Evolutionary conservation across 2,329 filamentous ascomycete species (phyloP).

Genomic region (Ceratocystis ficicola): DNA sequence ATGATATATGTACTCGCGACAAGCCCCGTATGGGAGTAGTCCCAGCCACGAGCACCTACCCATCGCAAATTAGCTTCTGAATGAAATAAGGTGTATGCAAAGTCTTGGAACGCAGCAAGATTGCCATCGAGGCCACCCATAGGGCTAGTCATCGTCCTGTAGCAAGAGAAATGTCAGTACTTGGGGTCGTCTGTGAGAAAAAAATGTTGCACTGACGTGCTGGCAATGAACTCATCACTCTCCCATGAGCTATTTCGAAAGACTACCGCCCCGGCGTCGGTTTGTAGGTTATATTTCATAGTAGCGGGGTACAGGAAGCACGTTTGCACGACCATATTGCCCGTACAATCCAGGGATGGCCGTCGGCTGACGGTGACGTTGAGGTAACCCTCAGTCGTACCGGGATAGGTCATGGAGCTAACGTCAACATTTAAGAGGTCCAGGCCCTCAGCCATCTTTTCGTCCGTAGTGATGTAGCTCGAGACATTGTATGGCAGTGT

Average conservation of each 20-base stretch:
- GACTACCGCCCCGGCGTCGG: slow-evolving; percentile 10
- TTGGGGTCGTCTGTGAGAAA: too few species aligned
- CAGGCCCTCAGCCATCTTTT: slow-evolving; percentile 8
- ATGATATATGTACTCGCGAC: slow-evolving; percentile 20
- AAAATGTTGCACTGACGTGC: slow-evolving; percentile 9
- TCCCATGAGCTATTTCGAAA: slow-evolving; percentile 20
- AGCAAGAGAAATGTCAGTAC: neutral
- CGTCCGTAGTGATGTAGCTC: neutral
- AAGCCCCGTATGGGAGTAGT: slow-evolving; percentile 17
- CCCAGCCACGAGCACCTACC: slow-evolving; percentile 20
- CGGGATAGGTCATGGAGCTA: neutral
- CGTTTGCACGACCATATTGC: slow-evolving; percentile 17
- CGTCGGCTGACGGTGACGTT: slow-evolving; percentile 20
- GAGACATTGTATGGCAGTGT: slow-evolving; percentile 13
- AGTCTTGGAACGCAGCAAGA: slow-evolving; percentile 20
- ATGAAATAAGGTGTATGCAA: slow-evolving; percentile 17
- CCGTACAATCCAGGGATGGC: slow-evolving; percentile 17
- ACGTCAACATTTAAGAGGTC: slow-evolving; percentile 12
- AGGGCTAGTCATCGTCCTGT: slow-evolving; percentile 11
- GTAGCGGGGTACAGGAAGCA: slow-evolving; percentile 20
- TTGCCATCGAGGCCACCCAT: slow-evolving; percentile 19
- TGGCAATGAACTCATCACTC: slow-evolving; percentile 14
- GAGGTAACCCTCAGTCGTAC: slow-evolving; percentile 17
- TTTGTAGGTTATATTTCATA: slow-evolving; percentile 18
- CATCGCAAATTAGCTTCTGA: slow-evolving; percentile 17